A percentile compares a stretch with the other conserved stretches of the same genome.
Conservation (phyloP, 2,329 filamentous ascomycete genomes). For the Neopestalotiopsis sp. region DNA sequence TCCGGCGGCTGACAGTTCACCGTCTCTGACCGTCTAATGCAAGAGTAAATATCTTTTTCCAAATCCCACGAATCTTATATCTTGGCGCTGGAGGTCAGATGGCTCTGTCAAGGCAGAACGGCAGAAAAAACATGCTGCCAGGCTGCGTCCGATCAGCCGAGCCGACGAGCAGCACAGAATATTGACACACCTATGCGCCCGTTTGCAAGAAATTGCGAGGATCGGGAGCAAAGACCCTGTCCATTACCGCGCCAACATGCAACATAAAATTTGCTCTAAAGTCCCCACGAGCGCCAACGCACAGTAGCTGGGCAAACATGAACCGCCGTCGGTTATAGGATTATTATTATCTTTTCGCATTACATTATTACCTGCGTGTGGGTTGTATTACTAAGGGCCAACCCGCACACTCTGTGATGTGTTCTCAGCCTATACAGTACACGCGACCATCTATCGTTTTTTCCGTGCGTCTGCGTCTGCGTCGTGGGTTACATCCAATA, state of each 20-base stretch:
- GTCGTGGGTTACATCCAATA: conserved; percentile 3
- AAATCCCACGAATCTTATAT: not conserved
- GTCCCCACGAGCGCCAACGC: not conserved
- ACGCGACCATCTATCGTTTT: not conserved
- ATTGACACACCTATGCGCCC: not conserved
- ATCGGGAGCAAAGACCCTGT: not conserved
- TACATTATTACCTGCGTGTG: too few relatives aligned
- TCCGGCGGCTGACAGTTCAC: too few relatives aligned
- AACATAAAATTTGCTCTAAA: not conserved
- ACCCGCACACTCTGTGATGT: not conserved
- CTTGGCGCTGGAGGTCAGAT: not conserved
- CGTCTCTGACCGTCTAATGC: too few relatives aligned
- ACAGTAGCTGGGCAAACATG: not conserved
- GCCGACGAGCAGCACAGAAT: not conserved
- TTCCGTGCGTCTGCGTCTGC: not conserved
- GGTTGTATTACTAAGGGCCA: not conserved
- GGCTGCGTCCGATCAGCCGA: not conserved
- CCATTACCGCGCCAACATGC: not conserved
- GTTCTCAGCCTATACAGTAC: not conserved
- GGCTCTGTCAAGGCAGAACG: not conserved
- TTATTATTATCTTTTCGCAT: too few relatives aligned
- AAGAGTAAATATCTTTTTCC: not conserved
- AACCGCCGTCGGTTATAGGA: not conserved
- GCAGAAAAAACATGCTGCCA: too few relatives aligned
- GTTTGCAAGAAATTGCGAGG: not conserved